Base-by-base conservation (phyloP, 768 basidiomycete species). In the Agaricus bisporus region DNA sequence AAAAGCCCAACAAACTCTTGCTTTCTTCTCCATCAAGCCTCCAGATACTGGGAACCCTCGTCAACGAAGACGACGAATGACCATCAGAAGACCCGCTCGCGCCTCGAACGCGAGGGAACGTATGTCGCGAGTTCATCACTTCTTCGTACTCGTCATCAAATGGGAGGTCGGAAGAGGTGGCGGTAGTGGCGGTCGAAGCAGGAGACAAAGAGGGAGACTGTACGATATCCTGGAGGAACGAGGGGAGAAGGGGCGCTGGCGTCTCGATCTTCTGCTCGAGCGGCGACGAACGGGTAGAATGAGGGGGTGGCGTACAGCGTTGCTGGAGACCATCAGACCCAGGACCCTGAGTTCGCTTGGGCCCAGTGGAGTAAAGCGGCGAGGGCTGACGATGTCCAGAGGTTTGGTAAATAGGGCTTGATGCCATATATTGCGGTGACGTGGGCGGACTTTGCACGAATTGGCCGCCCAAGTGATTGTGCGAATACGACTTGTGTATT, bases 141-240 rank as follows among this genome's bases (percentile, higher is more conserved):
- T 76, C 76, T 17, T 79, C 73, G 43, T 72, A 73, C 48, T 86
- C 85, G 56, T 86, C 85, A 15, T 81, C 69, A 2, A 82, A 84
- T 3, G 83, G 83, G 41, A 86, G 64, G 52, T 86, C 86, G 4
- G 83, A 78, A 1, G 84, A 85, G 5, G 81, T 76, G 12, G 82
- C 83, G 4, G 83, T 75, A 15, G 61, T 61, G 14, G 81, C 83
- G 4, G 82, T 75, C 17, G 63, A 63, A 12, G 66, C 62, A 1
- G 85, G 79, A 5, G 86, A 85, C 45, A 79, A 66, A 9, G 81
- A 76, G n/a, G 83, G 83, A 0, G 83, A 80, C 61, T 82, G 80
- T 17, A 88, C 79, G 20, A 87, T 82, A 58, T 88, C 85, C 61
- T 87, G 84, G 58, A 90, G 66, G 70, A 88, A 90, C 7, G 87